These are phyloP conservation scores for Saksenaea vasiformis DNA, from an alignment of 371 early-diverging fungal species.

Conservation along the genomic window DNA sequence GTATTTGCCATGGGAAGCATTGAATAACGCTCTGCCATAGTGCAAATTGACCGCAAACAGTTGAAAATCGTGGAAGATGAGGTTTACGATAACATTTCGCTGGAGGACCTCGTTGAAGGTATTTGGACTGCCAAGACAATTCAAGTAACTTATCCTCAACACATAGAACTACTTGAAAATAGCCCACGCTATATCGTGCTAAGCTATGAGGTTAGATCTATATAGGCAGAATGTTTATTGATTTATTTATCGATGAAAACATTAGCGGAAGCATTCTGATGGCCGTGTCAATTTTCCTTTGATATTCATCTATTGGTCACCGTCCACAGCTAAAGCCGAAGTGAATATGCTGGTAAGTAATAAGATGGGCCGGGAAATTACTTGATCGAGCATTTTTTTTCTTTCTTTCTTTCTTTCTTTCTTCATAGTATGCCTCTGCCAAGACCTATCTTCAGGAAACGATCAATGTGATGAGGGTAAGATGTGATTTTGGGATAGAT, in stretches of 20 bases:
- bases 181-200: conserved; percentile 70
- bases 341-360: conserved; percentile 59
- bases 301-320: conserved; percentile 68
- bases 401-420: too few relatives aligned
- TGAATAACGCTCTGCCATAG: conserved; percentile 25
- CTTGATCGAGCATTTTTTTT: neutral
- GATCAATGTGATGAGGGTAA: conserved; percentile 55
- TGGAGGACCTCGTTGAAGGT: conserved; percentile 68
- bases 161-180: conserved; percentile 66
- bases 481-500: neutral
- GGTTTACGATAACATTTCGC: conserved; percentile 43
- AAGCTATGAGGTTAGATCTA: conserved; percentile 56
- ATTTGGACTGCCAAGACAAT: neutral
- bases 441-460: conserved; percentile 63
- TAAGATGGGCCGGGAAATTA: neutral
- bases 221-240: neutral
- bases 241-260: neutral
- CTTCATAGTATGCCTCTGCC: conserved; percentile 65
- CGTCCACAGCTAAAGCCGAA: conserved; percentile 55
- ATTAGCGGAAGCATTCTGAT: conserved; percentile 56
- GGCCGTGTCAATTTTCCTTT: conserved; percentile 69
- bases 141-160: neutral
- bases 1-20: conserved; percentile 12
- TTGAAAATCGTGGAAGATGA: conserved; percentile 60
- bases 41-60: conserved; percentile 58